Evolutionary conservation across 2,329 filamentous ascomycete species (phyloP), one percentile per base, ranked within the genome.

Genomic region (Calonectria naviculata): DNA sequence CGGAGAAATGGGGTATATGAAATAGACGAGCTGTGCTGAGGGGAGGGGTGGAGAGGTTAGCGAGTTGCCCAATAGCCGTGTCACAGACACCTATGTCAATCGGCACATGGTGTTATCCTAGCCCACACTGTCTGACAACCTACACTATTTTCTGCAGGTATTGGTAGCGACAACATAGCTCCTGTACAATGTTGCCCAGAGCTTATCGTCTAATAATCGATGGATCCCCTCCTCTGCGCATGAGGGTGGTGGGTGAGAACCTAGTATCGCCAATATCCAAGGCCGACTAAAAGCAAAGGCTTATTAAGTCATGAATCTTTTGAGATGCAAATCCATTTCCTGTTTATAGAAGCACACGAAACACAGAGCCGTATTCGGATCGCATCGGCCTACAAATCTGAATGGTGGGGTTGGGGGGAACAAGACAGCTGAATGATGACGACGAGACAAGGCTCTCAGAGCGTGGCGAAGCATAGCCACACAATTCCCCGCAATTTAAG

Each of bases 391-490:
- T 26, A 21, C 61, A 29, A 21, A 31, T 49, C 34, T 24, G 29
- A 28, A 49, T 17, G 61, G 42, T 44, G 42, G 21, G 54, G 31
- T 63, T 28, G n/a, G 60, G 29, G 41, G 42, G 42, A 41, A 52
- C 54, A 36, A 34, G 61, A 65, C 28, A 69, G 54, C 69, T 65
- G 60, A 58, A 69, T 64, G 69, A 67, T 72, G 68, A 70, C 42
- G 63, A 72, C 66, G 49, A 67, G 67, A 67, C 68, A 69, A 76
- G 73, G 72, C 67, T 78, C 73, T 24, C 31, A 21, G 60, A 64
- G 64, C 71, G 77, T 76, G 76, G 76, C 75, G 68, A 77, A 72
- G 72, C 78, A 75, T 72, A 78, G 78, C 78, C 76, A 79, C 75
- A 71, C 24, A 61, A 38, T 44, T 67, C 65, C 61, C 31, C 46